phyloP scores from a whole-genome alignment of 2,329 filamentous ascomycete genomes.

The Lachnellula suecica region DNA sequence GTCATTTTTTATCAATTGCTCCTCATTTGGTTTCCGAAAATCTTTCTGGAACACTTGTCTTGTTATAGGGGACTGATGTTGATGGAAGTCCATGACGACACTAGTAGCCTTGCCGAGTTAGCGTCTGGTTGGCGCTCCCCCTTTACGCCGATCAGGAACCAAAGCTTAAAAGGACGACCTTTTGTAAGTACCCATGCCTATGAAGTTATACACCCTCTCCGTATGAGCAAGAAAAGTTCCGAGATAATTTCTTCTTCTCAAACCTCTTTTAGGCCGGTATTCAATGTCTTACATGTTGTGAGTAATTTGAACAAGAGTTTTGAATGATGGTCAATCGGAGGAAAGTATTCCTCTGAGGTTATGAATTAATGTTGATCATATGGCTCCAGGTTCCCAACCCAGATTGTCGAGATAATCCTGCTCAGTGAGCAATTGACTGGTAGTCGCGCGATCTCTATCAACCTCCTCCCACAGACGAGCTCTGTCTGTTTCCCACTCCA shows the following conservation, averaged over 20 bases:
- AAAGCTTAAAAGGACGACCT: not conserved
- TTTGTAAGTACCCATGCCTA: not conserved
- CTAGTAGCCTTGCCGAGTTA: not conserved
- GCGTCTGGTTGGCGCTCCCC: not conserved
- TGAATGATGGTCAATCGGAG: too few species aligned
- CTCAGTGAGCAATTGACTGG: not conserved
- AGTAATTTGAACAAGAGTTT: too few species aligned
- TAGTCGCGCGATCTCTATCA: slow-evolving; percentile 8
- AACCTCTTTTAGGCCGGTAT: too few species aligned
- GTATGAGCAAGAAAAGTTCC: too few species aligned
- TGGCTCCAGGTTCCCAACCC: not conserved
- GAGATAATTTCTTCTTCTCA: too few species aligned
- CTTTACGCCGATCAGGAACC: slow-evolving; percentile 7
- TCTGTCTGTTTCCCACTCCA: slow-evolving; percentile 1
- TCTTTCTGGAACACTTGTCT: not conserved
- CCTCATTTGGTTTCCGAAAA: not conserved
- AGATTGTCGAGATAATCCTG: not conserved
- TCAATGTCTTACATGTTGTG: too few species aligned
- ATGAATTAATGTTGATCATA: not conserved
- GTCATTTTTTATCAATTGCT: slow-evolving; percentile 12
- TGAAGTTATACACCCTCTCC: too few species aligned
- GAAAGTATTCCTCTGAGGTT: too few species aligned
- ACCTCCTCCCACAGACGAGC: not conserved
- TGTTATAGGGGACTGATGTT: not conserved
- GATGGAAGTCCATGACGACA: slow-evolving; percentile 6